Percentiles rank a stretch among this genome's conserved stretches.
Evolutionary conservation across 2,329 filamentous ascomycete genomes (phyloP).

Genomic region (Pseudogymnoascus sp.): DNA sequence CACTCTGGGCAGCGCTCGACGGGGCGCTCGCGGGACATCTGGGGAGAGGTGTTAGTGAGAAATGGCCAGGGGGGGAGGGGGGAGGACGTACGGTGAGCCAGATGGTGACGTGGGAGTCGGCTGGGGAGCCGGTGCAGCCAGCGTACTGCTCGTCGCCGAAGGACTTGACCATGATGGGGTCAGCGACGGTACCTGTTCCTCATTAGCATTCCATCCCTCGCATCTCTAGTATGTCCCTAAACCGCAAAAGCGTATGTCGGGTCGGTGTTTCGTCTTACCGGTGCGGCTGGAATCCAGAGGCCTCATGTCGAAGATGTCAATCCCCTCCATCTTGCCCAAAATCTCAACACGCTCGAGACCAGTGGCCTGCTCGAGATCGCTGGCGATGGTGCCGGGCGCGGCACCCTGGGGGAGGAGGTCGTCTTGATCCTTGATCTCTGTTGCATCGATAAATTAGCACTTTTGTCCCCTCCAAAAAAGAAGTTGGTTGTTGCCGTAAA

Average conservation of each 20-base stretch:
- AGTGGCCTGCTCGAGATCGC: conserved; percentile 90
- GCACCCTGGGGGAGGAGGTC: conserved; percentile 85
- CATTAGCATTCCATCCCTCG: background rate
- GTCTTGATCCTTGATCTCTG: conserved; percentile 75
- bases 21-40: conserved; percentile 84
- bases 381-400: conserved; percentile 73
- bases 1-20: conserved; percentile 95
- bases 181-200: conserved; percentile 65
- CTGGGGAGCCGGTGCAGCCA: conserved; percentile 91
- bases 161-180: conserved; percentile 86
- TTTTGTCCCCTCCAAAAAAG: background rate
- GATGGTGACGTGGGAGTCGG: conserved; percentile 80
- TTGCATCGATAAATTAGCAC: conserved; percentile 10
- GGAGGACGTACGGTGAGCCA: conserved; percentile 72
- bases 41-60: background rate
- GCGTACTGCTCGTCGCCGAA: conserved; percentile 94
- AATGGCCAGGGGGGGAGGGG: conserved; percentile 20
- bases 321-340: conserved; percentile 96
- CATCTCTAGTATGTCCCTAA: conserved; percentile 11
- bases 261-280: conserved; percentile 43
- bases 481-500: background rate
- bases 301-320: conserved; percentile 97
- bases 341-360: conserved; percentile 98
- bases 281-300: conserved; percentile 84
- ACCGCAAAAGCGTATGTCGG: conserved; percentile 22